Base-by-base conservation (phyloP, 805 yeast genomes). In the Teunomyces panamensis region DNA sequence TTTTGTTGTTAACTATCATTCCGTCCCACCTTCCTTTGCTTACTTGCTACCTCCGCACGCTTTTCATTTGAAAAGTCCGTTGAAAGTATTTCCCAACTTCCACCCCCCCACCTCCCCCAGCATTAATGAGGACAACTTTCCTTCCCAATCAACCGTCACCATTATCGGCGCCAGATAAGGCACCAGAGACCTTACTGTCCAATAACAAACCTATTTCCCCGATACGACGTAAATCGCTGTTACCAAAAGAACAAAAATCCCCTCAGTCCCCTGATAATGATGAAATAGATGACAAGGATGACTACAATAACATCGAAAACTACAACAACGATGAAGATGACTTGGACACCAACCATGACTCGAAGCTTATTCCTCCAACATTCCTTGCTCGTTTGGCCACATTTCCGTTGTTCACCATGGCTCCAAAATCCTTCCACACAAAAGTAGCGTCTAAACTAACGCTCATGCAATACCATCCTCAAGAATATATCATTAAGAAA, bases 321-420 rank as follows among this genome's bases (percentile, higher is more conserved):
- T 49, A 50, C 9, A 45, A 47, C 13, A 46, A 44, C 45, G 53
- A 29, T 32, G 47, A 51, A 16, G 52, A 53, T 24, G 47, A 46
- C 17, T 42, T 35, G 46, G 33, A 41, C 4, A 14, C 43, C 8
- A 34, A 33, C 9, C 37, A 43, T 43, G 54, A 52, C 39, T 37
- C 49, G 36, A 55, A 52, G 29, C 47, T 42, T 43, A 56, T 78
- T 9, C 89, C 89, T 0, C 75, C 80, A 2, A 81, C 76, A 46
- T 68, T 85, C n/a, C 60, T 82, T 53, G 75, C 73, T 44, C 68
- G 77, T 32, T 67, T 85, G 34, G 69, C 77, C 43, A 74, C 75
- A n/a, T 83, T 85, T 60, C 80, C 89, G 0, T 70, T 86, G 28
- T 85, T 85, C 68, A 74, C 73, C 49, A 74, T 75, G 44, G 92